Evolutionary conservation across 2,329 filamentous ascomycete genomes (phyloP).

Genomic region (Elsinoe australis): DNA sequence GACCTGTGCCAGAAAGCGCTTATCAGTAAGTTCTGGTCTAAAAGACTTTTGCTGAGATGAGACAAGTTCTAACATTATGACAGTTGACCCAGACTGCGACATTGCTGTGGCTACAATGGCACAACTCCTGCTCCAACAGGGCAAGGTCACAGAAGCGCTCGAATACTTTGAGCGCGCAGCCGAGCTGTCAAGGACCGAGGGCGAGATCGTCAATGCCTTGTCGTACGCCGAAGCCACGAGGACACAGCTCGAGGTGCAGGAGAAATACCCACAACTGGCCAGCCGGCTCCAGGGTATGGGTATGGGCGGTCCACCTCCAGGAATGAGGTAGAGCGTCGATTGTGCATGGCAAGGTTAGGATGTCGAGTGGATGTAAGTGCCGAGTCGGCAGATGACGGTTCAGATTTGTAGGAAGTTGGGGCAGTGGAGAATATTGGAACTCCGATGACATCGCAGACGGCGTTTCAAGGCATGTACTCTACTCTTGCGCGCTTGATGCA

Average conservation of each 20-base stretch:
- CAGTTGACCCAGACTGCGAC: conserved; percentile 96
- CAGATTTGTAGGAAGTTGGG: too few species aligned
- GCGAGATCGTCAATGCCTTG: conserved; percentile 90
- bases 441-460: not conserved
- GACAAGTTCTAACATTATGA: too few species aligned
- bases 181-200: conserved; percentile 86
- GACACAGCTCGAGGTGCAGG: conserved; percentile 73
- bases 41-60: too few species aligned
- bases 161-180: conserved; percentile 96
- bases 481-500: not conserved
- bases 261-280: conserved; percentile 47
- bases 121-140: conserved; percentile 92
- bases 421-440: too few species aligned
- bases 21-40: conserved; percentile 79
- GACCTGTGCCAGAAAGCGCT: conserved; percentile 94
- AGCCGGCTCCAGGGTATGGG: conserved; percentile 42
- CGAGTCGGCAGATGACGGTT: too few species aligned
- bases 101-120: conserved; percentile 99
- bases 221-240: conserved; percentile 95
- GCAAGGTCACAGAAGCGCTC: conserved; percentile 89
- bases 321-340: conserved; percentile 18
- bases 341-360: not conserved
- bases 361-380: too few species aligned
- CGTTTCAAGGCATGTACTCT: not conserved
- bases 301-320: conserved; percentile 25